These are phyloP conservation scores for Phytophthora hybrid DNA, from an alignment of 352 stramenopile species.

Conservation along the genomic window DNA sequence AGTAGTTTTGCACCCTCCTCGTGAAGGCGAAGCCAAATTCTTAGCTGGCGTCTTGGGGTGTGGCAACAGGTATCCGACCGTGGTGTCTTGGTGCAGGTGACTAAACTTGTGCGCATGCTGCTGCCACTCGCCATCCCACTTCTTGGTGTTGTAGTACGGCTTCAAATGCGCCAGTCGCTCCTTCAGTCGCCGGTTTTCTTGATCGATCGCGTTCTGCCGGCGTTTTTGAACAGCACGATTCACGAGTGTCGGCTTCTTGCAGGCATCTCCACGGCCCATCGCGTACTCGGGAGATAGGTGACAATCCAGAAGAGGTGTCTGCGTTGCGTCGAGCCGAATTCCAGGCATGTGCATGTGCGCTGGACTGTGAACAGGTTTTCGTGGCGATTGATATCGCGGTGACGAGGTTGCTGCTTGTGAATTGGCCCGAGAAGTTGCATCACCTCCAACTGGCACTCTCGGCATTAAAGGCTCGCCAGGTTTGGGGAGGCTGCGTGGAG, in stretches of 20 bases:
- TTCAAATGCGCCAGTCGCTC: constrained; percentile 65
- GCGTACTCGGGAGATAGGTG: constrained; percentile 74
- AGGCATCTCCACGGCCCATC: constrained; percentile 68
- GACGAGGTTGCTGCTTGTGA: constrained; percentile 21
- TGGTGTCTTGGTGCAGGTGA: constrained; percentile 73
- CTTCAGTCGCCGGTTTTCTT: constrained; percentile 73
- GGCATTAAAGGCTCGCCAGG: constrained; percentile 12
- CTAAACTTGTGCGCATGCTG: constrained; percentile 60
- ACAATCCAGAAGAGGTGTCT: constrained; percentile 80
- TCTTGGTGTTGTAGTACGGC: constrained; percentile 73
- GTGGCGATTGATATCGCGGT: constrained; percentile 5
- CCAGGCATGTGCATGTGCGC: constrained; percentile 74
- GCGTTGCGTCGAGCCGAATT: constrained; percentile 68
- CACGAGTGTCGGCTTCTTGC: constrained; percentile 71
- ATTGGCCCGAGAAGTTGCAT: constrained; percentile 10
- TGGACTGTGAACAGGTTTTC: constrained; percentile 53
- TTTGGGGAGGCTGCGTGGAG: constrained; percentile 8
- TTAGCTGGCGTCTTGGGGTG: constrained; percentile 35
- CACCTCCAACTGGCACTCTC: neutral
- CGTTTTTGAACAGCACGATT: constrained; percentile 66
- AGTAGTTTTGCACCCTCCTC: constrained; percentile 22
- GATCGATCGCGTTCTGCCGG: constrained; percentile 59
- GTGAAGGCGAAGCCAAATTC: constrained; percentile 10
- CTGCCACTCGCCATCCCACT: constrained; percentile 82
- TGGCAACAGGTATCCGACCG: constrained; percentile 72